Evolutionary conservation across 495 filamentous ascomycete genomes (phyloP), one percentile per base, ranked within the genome.

Genomic region (Extremus antarcticus): DNA sequence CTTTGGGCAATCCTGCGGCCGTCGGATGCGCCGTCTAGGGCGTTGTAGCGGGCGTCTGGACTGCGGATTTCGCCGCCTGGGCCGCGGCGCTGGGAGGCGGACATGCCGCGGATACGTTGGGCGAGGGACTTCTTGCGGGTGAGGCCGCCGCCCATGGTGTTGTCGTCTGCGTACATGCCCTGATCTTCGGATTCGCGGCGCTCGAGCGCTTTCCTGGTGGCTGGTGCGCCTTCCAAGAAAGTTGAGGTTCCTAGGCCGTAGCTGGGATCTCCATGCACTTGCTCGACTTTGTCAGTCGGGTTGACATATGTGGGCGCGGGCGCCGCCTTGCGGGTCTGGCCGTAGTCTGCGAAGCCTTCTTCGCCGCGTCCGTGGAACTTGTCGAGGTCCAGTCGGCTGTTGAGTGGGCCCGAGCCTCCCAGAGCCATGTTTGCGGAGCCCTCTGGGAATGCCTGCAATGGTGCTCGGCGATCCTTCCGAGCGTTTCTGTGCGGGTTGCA

Each of bases 401-500:
- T 89, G 53, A 88, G 64, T 0, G 94, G 92, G 1, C 94, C 94
- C 10, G 89, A 74, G 13, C 94, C 92, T 40, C 91, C 90, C 21
- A 99, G 70, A 2, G 83, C 81, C 73, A 96, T 97, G 73, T 99
- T 99, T 53, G 83, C 76, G 10, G 88, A 95, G 59, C 83, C 87
- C 57, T 86, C 83, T 19, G 94, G 89, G 70, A 97, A 99, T 4
- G 94, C 94, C 66, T 96, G 84, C 87, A 99, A 95, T 1, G 94
- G 94, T 13, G 92, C 89, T 13, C 86, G 82, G 53, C 83, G 79
- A 57, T 84, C 78, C 50, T 85, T 87, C 63, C 86, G 87, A 47
- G 87, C 82, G 67, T 99, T 99, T 56, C 94, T 86, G 68, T 92
- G 85, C 4, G 94, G 91, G 62, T 96, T 96, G 70, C 90, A 92